A percentile compares a stretch with the other conserved stretches of the same genome.
Conservation (phyloP, 1,284 basidiomycete genomes). For the Mycena citricolor region DNA sequence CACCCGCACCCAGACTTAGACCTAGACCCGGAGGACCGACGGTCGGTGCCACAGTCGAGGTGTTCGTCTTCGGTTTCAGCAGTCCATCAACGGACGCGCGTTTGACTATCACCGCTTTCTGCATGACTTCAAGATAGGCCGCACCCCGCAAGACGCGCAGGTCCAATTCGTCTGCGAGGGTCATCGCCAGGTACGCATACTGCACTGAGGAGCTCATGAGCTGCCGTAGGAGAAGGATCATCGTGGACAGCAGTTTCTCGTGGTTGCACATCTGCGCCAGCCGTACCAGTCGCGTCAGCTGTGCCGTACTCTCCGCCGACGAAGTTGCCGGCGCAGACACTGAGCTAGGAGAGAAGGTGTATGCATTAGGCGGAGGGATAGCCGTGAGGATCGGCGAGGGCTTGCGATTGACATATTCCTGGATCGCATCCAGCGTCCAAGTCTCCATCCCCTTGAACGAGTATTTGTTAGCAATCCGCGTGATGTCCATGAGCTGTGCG, state of each 20-base stretch:
- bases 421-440: conserved; percentile 66
- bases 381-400: conserved; percentile 52
- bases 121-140: conserved; percentile 70
- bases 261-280: conserved; percentile 67
- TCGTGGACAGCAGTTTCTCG: conserved; percentile 51
- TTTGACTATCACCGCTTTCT: conserved; percentile 51
- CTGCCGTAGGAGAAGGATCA: conserved; percentile 55
- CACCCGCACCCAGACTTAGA: conserved; percentile 11
- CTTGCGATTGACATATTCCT: conserved; percentile 58
- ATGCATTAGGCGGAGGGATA: conserved; percentile 34
- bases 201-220: conserved; percentile 57
- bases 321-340: conserved; percentile 25
- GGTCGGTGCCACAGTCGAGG: too few relatives aligned
- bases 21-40: conserved; percentile 2
- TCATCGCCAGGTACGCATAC: conserved; percentile 68
- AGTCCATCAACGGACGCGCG: conserved; percentile 31
- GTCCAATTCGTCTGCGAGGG: conserved; percentile 63
- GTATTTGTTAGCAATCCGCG: conserved; percentile 64
- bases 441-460: conserved; percentile 66
- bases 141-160: conserved; percentile 54
- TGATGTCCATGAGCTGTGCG: conserved; percentile 57
- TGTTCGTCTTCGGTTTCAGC: conserved; percentile 21
- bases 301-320: conserved; percentile 39
- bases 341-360: conserved; percentile 30
- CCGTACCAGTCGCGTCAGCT: conserved; percentile 56